Evolutionary conservation across 495 filamentous ascomycete species (phyloP), one percentile per base, ranked within the genome.

Genomic region (Penicillium lividum): DNA sequence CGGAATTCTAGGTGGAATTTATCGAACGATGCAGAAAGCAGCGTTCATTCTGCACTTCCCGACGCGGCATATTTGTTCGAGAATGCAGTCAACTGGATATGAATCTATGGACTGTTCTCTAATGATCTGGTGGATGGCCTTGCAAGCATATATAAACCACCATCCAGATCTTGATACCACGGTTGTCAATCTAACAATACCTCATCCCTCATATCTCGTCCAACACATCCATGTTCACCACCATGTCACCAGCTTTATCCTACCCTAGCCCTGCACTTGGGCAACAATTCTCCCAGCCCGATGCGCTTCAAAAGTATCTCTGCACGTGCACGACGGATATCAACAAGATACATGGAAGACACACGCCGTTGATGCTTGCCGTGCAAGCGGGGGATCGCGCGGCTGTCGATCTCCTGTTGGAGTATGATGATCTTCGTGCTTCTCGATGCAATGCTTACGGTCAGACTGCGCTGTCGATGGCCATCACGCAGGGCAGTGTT

Each of bases 381-480:
- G 43, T 45, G n/a, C 4, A 45, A 45, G 43, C 15, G 43, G 15
- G 43, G 7, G 43, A 45, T 25, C 9, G 22, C 43, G 43, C n/a
- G 18, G 18, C n/a, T 22, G 43, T 31, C 4, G 43, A 25, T 25
- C 18, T 16, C n/a, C n/a, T 45, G 9, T 25, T 45, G 9, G 7
- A 45, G 43, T 25, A 45, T 45, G n/a, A 45, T 45, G 4, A 25
- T 25, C 43, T 45, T 45, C 43, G 15, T 18, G 43, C 18, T 25
- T 45, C 43, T 18, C 18, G 3, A 45, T 45, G n/a, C n/a, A 45
- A 45, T 45, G n/a, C 18, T 45, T 45, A 45, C 18, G 43, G 43
- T 25, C 16, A 53, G 16, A n/a, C 31, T 22, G 50, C 50, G 15
- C 29, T 40, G 50, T 42, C 50, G 9, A 38, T 27, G 18, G 50